Base-by-base conservation (phyloP, 768 basidiomycete species). In the Boletus rufocinnamomeus region DNA sequence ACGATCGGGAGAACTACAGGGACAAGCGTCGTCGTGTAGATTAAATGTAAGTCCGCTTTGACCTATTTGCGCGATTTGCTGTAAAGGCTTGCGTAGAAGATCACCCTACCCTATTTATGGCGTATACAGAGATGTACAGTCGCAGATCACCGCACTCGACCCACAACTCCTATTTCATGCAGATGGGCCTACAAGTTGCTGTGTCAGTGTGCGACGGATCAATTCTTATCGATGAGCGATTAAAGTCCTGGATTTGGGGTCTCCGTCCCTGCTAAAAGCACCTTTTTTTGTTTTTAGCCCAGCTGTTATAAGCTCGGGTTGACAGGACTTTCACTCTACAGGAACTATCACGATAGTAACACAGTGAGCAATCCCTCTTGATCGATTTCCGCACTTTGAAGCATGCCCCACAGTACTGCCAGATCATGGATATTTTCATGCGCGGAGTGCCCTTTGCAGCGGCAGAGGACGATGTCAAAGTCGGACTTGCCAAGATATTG, bases 11-110 rank as follows among this genome's bases (percentile, higher is more conserved):
- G 58, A 71, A 70, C 41, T 68, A 76, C 58, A 71, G 75, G 46
- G 83, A 80, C 41, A 86, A 86, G 64, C 80, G 84, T 60, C 76
- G 85, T 65, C 80, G 85, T 57, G 63, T 85, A 62, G 84, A 85
- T 62, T 84, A 75, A 74, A 56, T 59, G 63, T 64, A 66, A 62
- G 68, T 67, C 38, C 51, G 16, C 30, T 51, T 54, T 57, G n/a
- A 50, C 48, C 23, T 52, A 27, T 52, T 21, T 52, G 41, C 34
- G 53, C 52, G 46, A 54, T 27, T 52, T 54, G 38, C 41, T 59
- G 58, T 56, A 7, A 35, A 54, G 48, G 17, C 43, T 10, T 4
- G 38, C 19, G 40, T 30, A 16, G 2, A 21, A 28, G 37, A 35
- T 54, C 43, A 34, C 35, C 9, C 19, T n/a, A n/a, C 17, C 17